phyloP scores from a whole-genome alignment of 2,329 filamentous ascomycete genomes.

The Venturia effusa region DNA sequence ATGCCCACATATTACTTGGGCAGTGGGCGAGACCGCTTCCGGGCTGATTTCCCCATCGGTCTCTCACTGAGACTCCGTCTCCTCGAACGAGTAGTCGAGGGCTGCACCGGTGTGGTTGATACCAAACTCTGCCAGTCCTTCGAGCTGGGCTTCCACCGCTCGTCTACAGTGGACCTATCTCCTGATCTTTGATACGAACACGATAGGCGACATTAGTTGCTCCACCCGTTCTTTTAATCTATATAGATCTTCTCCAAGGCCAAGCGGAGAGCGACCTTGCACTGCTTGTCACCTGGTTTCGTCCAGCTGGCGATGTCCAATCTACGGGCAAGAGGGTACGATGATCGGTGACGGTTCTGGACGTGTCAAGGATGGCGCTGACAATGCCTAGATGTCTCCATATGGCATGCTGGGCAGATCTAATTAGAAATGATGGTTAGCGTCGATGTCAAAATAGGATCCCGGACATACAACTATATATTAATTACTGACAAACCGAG shows the following conservation, averaged over 20 bases:
- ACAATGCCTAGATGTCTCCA: not conserved
- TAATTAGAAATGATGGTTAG: not conserved
- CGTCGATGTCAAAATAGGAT: not conserved
- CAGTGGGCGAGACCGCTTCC: not conserved
- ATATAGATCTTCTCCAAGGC: not conserved
- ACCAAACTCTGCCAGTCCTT: not conserved
- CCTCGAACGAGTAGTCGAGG: not conserved
- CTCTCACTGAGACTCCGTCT: not conserved
- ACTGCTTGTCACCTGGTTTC: not conserved
- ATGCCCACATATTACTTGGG: not conserved
- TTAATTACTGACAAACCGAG: not conserved
- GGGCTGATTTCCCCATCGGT: not conserved
- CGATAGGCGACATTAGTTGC: not conserved
- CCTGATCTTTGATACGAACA: not conserved
- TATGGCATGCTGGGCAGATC: not conserved
- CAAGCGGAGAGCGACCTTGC: not conserved
- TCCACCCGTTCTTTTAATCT: not conserved
- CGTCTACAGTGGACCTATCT: not conserved
- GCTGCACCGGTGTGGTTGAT: not conserved
- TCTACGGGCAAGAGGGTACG: not conserved
- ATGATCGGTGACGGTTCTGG: not conserved
- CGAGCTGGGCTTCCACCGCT: not conserved
- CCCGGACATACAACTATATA: not conserved
- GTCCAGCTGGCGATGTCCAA: not conserved
- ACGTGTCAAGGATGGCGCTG: not conserved